A percentile compares a stretch with the other conserved stretches of the same genome.
phyloP scores from a whole-genome alignment of 495 filamentous ascomycete genomes.

The Xylaria bambusicola region DNA sequence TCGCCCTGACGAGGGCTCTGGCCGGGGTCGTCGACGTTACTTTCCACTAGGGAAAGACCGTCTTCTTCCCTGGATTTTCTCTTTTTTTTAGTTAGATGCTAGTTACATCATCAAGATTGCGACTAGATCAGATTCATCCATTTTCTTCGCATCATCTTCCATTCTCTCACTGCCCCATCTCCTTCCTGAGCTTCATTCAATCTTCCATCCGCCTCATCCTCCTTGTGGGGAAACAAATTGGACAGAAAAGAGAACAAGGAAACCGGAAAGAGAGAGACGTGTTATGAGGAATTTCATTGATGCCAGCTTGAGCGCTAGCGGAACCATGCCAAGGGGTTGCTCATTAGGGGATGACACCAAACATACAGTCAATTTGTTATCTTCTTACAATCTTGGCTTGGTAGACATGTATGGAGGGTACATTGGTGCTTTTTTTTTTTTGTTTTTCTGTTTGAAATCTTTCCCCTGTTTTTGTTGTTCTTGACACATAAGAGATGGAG shows the following conservation, averaged over 20 bases:
- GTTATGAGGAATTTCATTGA: constrained; percentile 19
- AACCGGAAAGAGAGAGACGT: too few relatives aligned
- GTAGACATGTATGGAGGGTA: constrained; percentile 6
- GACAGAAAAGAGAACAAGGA: constrained; percentile 6
- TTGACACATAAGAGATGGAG: constrained; percentile 32
- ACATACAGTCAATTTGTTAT: constrained; percentile 24
- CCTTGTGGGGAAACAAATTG: constrained; percentile 1
- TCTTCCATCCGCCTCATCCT: neutral
- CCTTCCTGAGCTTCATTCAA: neutral
- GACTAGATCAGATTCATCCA: constrained; percentile 26
- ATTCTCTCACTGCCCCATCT: constrained; percentile 21
- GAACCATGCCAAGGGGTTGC: constrained; percentile 26
- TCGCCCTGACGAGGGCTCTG: constrained; percentile 44
- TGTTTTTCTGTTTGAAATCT: constrained; percentile 10
- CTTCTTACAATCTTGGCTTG: constrained; percentile 13
- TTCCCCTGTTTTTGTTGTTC: constrained; percentile 14
- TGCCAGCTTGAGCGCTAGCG: constrained; percentile 29
- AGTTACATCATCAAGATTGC: constrained; percentile 35
- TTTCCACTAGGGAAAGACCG: constrained; percentile 12
- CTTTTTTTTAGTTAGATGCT: too few relatives aligned
- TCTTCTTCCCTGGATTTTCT: constrained; percentile 17
- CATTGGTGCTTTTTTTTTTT: constrained; percentile 15
- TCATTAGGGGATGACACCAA: constrained; percentile 9
- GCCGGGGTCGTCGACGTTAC: constrained; percentile 31
- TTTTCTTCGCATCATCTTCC: constrained; percentile 11